Evolutionary conservation across 2,329 filamentous ascomycete species (phyloP), one percentile per base, ranked within the genome.

Genomic region (Lasiodiplodia citricola): DNA sequence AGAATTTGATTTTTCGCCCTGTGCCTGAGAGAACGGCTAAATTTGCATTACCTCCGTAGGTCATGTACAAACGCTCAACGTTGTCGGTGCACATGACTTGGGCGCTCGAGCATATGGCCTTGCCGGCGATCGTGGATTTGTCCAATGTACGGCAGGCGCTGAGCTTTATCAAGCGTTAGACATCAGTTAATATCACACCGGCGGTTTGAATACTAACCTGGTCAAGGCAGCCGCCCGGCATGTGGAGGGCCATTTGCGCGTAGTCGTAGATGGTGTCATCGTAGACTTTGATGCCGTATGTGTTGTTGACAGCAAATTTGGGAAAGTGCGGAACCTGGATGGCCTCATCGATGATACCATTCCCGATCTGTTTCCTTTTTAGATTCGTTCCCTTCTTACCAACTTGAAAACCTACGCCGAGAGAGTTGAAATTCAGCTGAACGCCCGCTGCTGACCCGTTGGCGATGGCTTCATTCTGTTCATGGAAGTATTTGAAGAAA

Each of bases 231-330:
- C 86, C 86, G 67, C 70, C 71, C 21, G 70, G 70, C 80, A 86
- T 80, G 69, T 78, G 77, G 66, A 82, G 81, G n/a, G 85, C 85
- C 55, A 87, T 87, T 69, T 85, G 87, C 77, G 86, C 86, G 72
- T 86, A 88, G 68, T 84, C 82, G 75, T 88, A 88, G 4, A 88
- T 83, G 2, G 86, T 87, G 25, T 88, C 84, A 71, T 89, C 88
- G 72, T 87, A 80, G 0, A 80, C 76, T 70, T 82, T 82, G 73
- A 87, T 86, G 50, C 84, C 85, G 69, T 88, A 88, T 11, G 85
- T 86, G 73, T 87, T 87, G 76, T 87, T 81, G 23, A 83, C 78
- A 0, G 85, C 84, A 67, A 87, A 86, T 58, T 86, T 83, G 0
- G 85, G 85, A 68, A 86, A 87, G 68, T 82, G 77, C 7, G 73